Evolutionary conservation across 2,329 filamentous ascomycete genomes (phyloP).

Genomic region (Macrophomina phaseolina): DNA sequence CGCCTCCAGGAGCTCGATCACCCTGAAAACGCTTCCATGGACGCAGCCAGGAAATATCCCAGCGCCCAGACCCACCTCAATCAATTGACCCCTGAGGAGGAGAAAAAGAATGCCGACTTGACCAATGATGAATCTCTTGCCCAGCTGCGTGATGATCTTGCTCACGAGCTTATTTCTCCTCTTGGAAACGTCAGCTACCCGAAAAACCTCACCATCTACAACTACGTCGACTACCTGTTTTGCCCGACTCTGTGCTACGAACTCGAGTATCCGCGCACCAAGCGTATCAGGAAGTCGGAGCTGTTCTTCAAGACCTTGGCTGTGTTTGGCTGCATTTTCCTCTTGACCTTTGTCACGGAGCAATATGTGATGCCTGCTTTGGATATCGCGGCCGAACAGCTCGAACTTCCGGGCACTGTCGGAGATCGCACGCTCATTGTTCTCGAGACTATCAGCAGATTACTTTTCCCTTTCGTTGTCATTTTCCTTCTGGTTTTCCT

Average conservation of each 20-base stretch:
- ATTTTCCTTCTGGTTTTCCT: conserved; percentile 95
- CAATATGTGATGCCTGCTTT: conserved; percentile 95
- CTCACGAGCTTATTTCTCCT: conserved; percentile 87
- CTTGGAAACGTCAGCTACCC: conserved; percentile 91
- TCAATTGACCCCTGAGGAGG: conserved; percentile 58
- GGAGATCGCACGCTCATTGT: conserved; percentile 79
- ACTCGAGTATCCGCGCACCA: conserved; percentile 87
- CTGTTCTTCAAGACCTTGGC: conserved; percentile 85
- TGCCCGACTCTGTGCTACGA: conserved; percentile 98
- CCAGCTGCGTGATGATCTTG: conserved; percentile 82
- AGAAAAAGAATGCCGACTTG: conserved; percentile 48
- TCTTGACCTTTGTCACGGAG: conserved; percentile 87
- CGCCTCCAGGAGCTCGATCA: conserved; percentile 79
- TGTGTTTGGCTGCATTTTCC: conserved; percentile 94
- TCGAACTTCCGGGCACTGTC: conserved; percentile 55
- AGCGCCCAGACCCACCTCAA: conserved; percentile 55
- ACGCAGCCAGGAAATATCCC: conserved; percentile 77
- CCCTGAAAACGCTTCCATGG: conserved; percentile 71
- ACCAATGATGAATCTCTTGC: conserved; percentile 53
- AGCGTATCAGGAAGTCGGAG: conserved; percentile 76
- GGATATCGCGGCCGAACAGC: conserved; percentile 67
- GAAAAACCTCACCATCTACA: conserved; percentile 79
- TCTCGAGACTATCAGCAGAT: conserved; percentile 85
- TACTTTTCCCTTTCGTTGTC: conserved; percentile 97
- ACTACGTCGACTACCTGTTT: conserved; percentile 85